These are phyloP conservation scores for Tylopilus subfusipes DNA, from an alignment of 768 basidiomycete species.

Conservation along the genomic window DNA sequence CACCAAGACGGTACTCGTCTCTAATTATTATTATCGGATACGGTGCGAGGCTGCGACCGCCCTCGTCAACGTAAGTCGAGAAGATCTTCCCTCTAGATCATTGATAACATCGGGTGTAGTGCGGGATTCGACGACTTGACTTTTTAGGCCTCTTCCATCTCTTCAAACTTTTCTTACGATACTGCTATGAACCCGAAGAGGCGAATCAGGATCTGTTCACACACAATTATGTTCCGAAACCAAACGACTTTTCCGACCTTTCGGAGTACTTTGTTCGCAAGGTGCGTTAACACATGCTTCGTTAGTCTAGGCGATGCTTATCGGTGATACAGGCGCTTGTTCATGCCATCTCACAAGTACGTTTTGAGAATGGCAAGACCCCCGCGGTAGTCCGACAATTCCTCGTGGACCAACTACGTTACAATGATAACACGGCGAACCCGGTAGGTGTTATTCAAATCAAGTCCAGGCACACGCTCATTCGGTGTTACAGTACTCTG, in stretches of 20 bases:
- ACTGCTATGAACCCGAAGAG: conserved; percentile 88
- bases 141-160: conserved; percentile 93
- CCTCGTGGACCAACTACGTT: conserved; percentile 87
- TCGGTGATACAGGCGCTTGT: conserved; percentile 56
- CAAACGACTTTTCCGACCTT: conserved; percentile 91
- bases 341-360: conserved; percentile 78
- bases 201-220: conserved; percentile 76
- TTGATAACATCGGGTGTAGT: conserved; percentile 44
- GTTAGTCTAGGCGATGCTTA: conserved; percentile 3
- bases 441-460: conserved; percentile 48
- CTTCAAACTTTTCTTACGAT: conserved; percentile 88
- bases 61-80: conserved; percentile 64
- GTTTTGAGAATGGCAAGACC: conserved; percentile 84
- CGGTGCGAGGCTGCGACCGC: conserved; percentile 92
- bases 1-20: conserved; percentile 89
- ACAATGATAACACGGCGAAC: conserved; percentile 94
- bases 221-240: conserved; percentile 89
- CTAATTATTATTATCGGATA: conserved; percentile 94
- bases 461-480: conserved; percentile 1
- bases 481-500: conserved; percentile 62
- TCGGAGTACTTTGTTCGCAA: conserved; percentile 94
- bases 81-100: conserved; percentile 3
- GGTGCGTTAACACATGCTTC: conserved; percentile 39
- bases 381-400: conserved; percentile 83
- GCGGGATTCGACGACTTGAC: conserved; percentile 76